Percentiles rank a stretch among this genome's conserved stretches.
These are phyloP conservation scores for Paratinospora sagittata DNA, from an alignment of 164 flowering plant species.

Conservation along the genomic window DNA sequence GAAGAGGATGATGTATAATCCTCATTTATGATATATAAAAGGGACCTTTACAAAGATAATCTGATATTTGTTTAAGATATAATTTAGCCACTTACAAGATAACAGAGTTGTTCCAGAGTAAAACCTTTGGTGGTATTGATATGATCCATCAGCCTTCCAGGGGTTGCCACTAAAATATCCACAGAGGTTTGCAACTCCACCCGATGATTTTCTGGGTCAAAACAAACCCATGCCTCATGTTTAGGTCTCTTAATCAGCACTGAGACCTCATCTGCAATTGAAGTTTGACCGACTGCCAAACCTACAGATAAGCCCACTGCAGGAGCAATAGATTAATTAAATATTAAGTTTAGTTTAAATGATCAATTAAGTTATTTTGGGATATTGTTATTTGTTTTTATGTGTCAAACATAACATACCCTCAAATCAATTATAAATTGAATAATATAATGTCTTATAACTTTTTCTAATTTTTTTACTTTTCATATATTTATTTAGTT, in stretches of 20 bases:
- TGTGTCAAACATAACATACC: no score
- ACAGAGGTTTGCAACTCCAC: slow-evolving; percentile 47
- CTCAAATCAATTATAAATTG: no score
- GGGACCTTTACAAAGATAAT: no score
- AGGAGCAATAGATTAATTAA: no score
- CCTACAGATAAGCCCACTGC: slow-evolving; percentile 89
- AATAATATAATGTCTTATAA: no score
- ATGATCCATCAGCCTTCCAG: slow-evolving; percentile 95
- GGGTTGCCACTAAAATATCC: slow-evolving; percentile 92
- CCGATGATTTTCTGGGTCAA: slow-evolving; percentile 51
- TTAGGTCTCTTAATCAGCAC: slow-evolving; percentile 60
- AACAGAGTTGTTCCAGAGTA: slow-evolving; percentile 80
- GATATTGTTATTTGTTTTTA: no score
- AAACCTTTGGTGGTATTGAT: slow-evolving; percentile 78
- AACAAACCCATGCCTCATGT: slow-evolving; percentile 56
- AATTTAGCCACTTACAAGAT: slow-evolving; percentile 53
- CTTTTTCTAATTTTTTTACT: no score
- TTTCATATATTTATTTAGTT: no score
- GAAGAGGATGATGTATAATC: no score
- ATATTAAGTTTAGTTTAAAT: no score
- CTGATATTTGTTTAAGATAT: background rate
- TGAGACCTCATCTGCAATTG: slow-evolving; percentile 73
- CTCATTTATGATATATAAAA: no score
- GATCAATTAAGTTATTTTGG: no score
- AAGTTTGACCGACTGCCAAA: slow-evolving; percentile 86